A percentile compares a stretch with the other conserved stretches of the same genome.
phyloP scores from a whole-genome alignment of 148 eudicot species.

The Cornus suecica region DNA sequence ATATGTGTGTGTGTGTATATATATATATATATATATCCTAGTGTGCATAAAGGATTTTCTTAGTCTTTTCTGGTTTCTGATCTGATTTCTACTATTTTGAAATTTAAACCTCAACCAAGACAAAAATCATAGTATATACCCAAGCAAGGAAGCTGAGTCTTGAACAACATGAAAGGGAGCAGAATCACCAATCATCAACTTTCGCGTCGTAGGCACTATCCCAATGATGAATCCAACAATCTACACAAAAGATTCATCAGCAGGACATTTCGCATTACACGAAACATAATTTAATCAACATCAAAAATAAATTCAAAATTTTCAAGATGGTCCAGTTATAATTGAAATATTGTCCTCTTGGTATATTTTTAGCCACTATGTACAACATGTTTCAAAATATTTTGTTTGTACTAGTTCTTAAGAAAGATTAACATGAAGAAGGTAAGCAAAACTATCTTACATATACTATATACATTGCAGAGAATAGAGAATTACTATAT shows the following conservation, averaged over 20 bases:
- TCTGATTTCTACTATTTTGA: not conserved
- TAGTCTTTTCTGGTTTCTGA: not conserved
- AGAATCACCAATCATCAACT: slow-evolving; percentile 44
- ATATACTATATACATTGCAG: not conserved
- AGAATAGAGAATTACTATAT: not conserved
- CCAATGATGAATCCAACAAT: slow-evolving; percentile 70
- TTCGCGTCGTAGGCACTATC: slow-evolving; percentile 42
- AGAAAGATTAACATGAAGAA: not conserved
- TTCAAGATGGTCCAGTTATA: no score
- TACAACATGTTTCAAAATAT: no score
- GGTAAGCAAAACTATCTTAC: not conserved
- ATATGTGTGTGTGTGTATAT: no score
- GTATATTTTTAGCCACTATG: no score
- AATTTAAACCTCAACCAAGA: not conserved
- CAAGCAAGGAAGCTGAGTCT: slow-evolving; percentile 56
- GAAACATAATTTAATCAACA: not conserved
- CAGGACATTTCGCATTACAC: not conserved
- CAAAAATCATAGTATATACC: slow-evolving; percentile 31
- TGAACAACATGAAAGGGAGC: slow-evolving; percentile 77
- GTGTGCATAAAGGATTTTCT: not conserved
- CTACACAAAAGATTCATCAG: slow-evolving; percentile 24
- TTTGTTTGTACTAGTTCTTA: no score
- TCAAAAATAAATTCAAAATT: no score
- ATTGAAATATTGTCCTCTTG: no score
- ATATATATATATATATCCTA: no score